phyloP scores from a whole-genome alignment of 345 rosid species.

The Sisymbrium altissimum region DNA sequence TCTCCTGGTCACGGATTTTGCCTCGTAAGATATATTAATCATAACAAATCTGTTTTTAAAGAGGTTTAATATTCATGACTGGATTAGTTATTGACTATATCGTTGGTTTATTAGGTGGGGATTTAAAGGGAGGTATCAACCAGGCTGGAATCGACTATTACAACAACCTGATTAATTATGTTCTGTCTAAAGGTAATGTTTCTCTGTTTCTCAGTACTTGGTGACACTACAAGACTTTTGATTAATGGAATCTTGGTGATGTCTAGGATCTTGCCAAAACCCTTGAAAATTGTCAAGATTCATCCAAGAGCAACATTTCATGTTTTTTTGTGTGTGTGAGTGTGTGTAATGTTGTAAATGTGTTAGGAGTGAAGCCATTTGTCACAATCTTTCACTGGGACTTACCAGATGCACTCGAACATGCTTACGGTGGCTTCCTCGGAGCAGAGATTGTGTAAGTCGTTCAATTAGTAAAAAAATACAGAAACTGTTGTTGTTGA shows the following conservation, averaged over 20 bases:
- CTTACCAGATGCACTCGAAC: slow-evolving; percentile 40
- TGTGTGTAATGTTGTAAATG: too few relatives aligned
- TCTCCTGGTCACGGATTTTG: slow-evolving; percentile 48
- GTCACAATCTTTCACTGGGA: slow-evolving; percentile 52
- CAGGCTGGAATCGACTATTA: slow-evolving; percentile 47
- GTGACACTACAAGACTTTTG: not conserved
- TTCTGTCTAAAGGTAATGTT: slow-evolving; percentile 29
- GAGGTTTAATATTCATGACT: not conserved
- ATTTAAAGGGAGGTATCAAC: slow-evolving; percentile 46
- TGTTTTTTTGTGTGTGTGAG: too few relatives aligned
- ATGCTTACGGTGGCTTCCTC: slow-evolving; percentile 43
- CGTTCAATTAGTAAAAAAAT: not conserved
- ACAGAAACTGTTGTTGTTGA: too few relatives aligned
- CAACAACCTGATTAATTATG: slow-evolving; percentile 47
- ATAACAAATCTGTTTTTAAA: not conserved
- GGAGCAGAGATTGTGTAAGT: slow-evolving; percentile 42
- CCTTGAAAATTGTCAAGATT: too few relatives aligned
- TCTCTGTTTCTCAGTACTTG: not conserved
- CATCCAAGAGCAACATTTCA: too few relatives aligned
- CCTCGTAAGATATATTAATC: slow-evolving; percentile 42
- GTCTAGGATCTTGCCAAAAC: not conserved
- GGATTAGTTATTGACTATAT: not conserved
- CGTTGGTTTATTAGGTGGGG: slow-evolving; percentile 35
- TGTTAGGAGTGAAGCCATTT: slow-evolving; percentile 42
- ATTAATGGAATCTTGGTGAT: not conserved